phyloP scores from a whole-genome alignment of 2,329 filamentous ascomycete genomes.

The Elsinoe batatas region DNA sequence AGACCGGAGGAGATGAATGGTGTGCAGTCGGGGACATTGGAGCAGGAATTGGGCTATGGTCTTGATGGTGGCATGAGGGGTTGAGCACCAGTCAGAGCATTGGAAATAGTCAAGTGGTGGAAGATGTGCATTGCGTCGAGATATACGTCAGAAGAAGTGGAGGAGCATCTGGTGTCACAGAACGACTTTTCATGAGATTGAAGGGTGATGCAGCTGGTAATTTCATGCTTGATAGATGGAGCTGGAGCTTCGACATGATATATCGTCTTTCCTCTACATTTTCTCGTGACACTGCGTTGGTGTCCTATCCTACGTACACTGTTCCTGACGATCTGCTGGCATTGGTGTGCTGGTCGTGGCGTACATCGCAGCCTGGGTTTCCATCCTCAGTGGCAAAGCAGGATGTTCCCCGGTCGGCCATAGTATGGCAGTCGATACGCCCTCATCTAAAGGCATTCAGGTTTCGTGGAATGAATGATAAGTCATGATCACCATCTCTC shows the following conservation, averaged over 20 bases:
- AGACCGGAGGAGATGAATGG: slow-evolving; percentile 43
- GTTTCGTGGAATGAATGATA: too few species aligned
- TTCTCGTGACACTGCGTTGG: background rate
- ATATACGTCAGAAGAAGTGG: background rate
- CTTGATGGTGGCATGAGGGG: slow-evolving; percentile 14
- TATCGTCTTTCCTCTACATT: background rate
- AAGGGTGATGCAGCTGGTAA: background rate
- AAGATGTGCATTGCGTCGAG: background rate
- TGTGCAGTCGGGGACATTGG: slow-evolving; percentile 26
- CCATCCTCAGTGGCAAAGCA: too few species aligned
- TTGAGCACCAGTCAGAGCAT: background rate
- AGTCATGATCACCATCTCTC: background rate
- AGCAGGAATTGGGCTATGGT: slow-evolving; percentile 40
- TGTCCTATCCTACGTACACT: background rate
- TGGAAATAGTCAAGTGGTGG: background rate
- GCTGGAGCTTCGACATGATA: background rate
- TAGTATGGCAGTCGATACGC: too few species aligned
- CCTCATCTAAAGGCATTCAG: too few species aligned
- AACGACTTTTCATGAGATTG: slow-evolving; percentile 3
- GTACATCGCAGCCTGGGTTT: too few species aligned
- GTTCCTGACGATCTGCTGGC: background rate
- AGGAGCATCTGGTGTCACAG: slow-evolving; percentile 6
- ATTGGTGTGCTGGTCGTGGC: background rate
- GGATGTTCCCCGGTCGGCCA: too few species aligned
- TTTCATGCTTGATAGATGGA: slow-evolving; percentile 8